Conservation (phyloP, 2,329 filamentous ascomycete genomes). For the Chaetothyriales sp. region DNA sequence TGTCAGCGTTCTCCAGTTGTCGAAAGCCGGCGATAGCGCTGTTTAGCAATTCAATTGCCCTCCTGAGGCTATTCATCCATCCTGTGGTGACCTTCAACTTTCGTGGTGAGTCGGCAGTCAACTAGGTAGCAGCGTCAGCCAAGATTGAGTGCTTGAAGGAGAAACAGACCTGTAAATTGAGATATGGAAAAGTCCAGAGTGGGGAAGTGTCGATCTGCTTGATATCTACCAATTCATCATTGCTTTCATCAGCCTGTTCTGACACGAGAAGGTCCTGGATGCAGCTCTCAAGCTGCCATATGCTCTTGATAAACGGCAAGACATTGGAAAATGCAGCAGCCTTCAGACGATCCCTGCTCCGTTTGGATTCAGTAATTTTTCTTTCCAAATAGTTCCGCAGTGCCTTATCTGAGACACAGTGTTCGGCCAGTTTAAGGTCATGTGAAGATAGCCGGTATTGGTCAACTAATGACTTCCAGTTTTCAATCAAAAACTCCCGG, state of each 20-base stretch:
- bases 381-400: constrained; percentile 2
- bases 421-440: constrained; percentile 1
- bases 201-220: constrained; percentile 2
- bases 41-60: constrained; percentile 2
- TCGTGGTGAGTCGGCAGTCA: background rate
- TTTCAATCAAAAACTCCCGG: constrained; percentile 3
- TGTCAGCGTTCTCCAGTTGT: constrained; percentile 1
- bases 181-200: constrained; percentile 2
- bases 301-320: constrained; percentile 2
- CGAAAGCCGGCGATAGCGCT: constrained; percentile 1
- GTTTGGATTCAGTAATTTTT: background rate
- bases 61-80: constrained; percentile 3
- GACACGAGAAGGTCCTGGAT: constrained; percentile 1
- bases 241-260: background rate
- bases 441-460: background rate
- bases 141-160: no score
- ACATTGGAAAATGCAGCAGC: constrained; percentile 1
- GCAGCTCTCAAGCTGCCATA: constrained; percentile 2
- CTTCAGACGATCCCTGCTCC: background rate
- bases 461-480: background rate
- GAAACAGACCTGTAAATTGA: constrained; percentile 2
- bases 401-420: background rate
- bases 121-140: background rate
- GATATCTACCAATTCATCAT: constrained; percentile 1
- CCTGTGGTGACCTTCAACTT: constrained; percentile 3